Evolutionary conservation across 108 stramenopile species (phyloP), one percentile per base, ranked within the genome.

Genomic region (Stephanodiscus triporus): DNA sequence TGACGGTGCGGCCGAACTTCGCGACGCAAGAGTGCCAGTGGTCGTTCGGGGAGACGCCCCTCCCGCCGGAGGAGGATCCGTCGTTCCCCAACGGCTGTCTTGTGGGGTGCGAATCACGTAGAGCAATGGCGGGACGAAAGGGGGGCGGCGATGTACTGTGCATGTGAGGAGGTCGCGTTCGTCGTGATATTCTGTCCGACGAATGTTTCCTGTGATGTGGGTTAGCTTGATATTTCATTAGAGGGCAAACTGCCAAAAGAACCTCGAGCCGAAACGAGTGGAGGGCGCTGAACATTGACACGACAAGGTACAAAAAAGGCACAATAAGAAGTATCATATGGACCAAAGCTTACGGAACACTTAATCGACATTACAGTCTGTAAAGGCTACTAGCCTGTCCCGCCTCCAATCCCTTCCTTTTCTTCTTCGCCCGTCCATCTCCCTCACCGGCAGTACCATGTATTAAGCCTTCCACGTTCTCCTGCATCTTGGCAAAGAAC

Each of bases 11-110:
- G 26, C 95, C 95, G 27, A 96, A 96, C 66, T 96, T 96, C 80
- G 91, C 75, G 5, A 96, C 93, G 55, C 95, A 96, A 70, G 93
- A 96, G 70, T 96, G 95, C 61, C 93, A 94, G 47, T 96, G 95
- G 95, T 90, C 87, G 69, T 96, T 90, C 82, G 95, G 95, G 48
- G 92, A 91, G 71, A 42, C 16, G 24, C 92, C 92, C 6, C 20
- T 91, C 7, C 77, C 84, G 37, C 74, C 82, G 11, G 61, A 67
- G 10, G 81, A 89, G 26, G 93, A 95, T 73, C 81, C 81, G 17
- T 68, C 80, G n/a, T 95, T 91, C 58, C 93, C 93, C 0, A 71
- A 70, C 29, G 93, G 93, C n/a, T 95, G 93, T 72, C 72, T 95
- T 59, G 87, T 70, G 34, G 93, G 93, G 30, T 95, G 93, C 68